Evolutionary conservation across 1,139 yeast species (phyloP).

Genomic region (Taiozyma sp.): DNA sequence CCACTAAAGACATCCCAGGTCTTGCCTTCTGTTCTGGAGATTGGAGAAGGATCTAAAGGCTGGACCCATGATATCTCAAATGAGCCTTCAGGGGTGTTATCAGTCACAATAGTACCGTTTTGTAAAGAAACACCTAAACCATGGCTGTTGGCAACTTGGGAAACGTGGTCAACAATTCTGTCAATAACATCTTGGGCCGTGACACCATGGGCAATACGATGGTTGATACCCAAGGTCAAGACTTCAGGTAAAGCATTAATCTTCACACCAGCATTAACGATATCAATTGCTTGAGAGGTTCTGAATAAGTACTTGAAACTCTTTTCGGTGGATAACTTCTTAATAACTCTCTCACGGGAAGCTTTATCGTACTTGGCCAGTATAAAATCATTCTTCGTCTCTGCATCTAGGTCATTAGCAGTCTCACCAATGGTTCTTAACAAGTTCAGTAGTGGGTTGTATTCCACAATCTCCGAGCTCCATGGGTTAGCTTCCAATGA

Average conservation of each 20-base stretch:
- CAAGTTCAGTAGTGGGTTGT: conserved; percentile 42
- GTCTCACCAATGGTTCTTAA: conserved; percentile 27
- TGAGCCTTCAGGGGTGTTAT: conserved; percentile 33
- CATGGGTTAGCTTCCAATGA: conserved; percentile 42
- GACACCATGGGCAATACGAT: conserved; percentile 52
- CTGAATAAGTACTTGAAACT: conserved; percentile 40
- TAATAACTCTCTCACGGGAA: conserved; percentile 38
- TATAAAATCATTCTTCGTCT: conserved; percentile 31
- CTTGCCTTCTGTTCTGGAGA: conserved; percentile 41
- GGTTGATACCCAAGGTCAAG: conserved; percentile 49
- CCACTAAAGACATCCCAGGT: conserved; percentile 55
- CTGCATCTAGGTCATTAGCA: conserved; percentile 18
- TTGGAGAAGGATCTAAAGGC: conserved; percentile 54
- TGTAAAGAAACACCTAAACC: conserved; percentile 42
- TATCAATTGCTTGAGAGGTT: conserved; percentile 68
- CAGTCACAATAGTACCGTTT: conserved; percentile 22
- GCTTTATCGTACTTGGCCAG: conserved; percentile 35
- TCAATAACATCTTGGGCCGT: conserved; percentile 35
- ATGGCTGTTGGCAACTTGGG: conserved; percentile 37
- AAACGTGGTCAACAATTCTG: conserved; percentile 34
- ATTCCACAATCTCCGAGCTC: conserved; percentile 34
- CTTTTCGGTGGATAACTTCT: conserved; percentile 25
- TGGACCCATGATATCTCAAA: conserved; percentile 33
- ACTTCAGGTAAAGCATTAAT: conserved; percentile 68
- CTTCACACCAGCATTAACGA: conserved; percentile 64